Base-by-base conservation (phyloP, 1,284 basidiomycete genomes). In the Hemileia vastatrix region DNA sequence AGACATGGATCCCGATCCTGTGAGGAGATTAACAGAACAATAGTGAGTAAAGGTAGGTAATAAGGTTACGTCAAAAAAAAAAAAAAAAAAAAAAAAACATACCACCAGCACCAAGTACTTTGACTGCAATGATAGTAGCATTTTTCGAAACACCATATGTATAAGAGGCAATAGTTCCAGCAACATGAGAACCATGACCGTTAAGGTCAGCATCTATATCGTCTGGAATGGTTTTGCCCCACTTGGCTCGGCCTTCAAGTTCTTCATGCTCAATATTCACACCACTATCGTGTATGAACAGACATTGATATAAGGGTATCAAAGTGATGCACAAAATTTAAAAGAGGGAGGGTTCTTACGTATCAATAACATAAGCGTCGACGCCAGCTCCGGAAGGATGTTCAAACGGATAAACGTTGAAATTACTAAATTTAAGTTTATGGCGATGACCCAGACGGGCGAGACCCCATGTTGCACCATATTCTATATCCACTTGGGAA, bases 121-220 rank as follows among this genome's bases (percentile, higher is more conserved):
- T 98, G 79, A 99, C 94, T 54, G 95, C 95, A 68, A 91, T 84
- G 67, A 98, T 82, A 65, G 88, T 83, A 53, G 92, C 93, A 69
- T 83, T 83, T 84, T 97, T 98, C 63, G 95, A 93, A 51, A 98
- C 90, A 79, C 95, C 95, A 72, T 89, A 94, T 74, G 81, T 85
- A 71, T 78, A 77, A 15, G 86, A 88, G 19, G 83, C 90, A 53
- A 79, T 77, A 18, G 78, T 79, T 48, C 78, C 78, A 50, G 88
- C 88, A 70, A 88, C 90, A 78, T 94, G 90, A 47, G 88, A 84
- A 55, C 81, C 81, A 75, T 82, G 81, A 53, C 82, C 82, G 73
- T 83, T 82, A 54, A 78, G 79, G 71, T 93, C 90, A 68, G 82
- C 80, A 72, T 92, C 88, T 2, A 79, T 80, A 70, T 90, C 88